phyloP scores from a whole-genome alignment of 179 eudicot genomes.

The Patellifolia procumbens region DNA sequence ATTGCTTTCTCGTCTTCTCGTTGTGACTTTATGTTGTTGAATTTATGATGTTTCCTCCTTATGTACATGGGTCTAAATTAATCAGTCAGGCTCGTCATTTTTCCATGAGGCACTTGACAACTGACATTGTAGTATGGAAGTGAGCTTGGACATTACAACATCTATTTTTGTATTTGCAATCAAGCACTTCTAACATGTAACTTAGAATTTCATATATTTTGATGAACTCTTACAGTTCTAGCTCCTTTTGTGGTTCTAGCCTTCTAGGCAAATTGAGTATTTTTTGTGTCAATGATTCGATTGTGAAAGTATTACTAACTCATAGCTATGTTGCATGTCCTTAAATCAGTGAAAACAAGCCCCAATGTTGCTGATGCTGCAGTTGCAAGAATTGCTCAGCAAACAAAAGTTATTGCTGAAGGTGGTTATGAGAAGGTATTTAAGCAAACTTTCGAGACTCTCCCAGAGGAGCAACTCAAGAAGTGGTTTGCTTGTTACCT shows the following conservation, averaged over 20 bases:
- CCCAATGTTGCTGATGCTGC: constrained; percentile 55
- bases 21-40: background rate
- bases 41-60: background rate
- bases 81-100: background rate
- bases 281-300: background rate
- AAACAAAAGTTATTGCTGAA: constrained; percentile 50
- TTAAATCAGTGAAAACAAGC: constrained; percentile 45
- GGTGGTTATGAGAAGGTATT: constrained; percentile 59
- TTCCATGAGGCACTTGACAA: background rate
- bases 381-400: constrained; percentile 46
- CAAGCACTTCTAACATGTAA: background rate
- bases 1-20: background rate
- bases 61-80: background rate
- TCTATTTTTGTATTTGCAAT: background rate
- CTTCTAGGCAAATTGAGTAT: background rate
- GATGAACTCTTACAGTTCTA: background rate
- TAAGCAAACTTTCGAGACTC: constrained; percentile 44
- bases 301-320: background rate
- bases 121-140: background rate
- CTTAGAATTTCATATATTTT: background rate
- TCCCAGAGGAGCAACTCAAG: constrained; percentile 47
- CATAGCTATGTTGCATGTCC: background rate
- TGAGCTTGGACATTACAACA: background rate
- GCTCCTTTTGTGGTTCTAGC: background rate
- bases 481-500: constrained; percentile 56